A percentile compares a stretch with the other conserved stretches of the same genome.
These are phyloP conservation scores for Fusarium sp. DNA, from an alignment of 2,329 filamentous ascomycete genomes.

Conservation along the genomic window DNA sequence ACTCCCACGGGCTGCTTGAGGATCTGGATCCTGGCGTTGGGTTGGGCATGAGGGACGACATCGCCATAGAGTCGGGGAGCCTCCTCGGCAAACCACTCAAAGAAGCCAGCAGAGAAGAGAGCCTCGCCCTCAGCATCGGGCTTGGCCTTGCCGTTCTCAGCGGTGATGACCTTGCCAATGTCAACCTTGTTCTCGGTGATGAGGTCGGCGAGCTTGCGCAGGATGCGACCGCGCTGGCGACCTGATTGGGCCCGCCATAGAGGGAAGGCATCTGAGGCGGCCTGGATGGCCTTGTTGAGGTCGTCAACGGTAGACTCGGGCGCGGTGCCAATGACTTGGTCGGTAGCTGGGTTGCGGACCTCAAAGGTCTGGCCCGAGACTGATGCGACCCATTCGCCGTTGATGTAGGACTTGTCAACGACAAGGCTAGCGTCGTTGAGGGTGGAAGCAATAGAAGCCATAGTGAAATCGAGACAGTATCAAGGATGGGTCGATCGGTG, in stretches of 20 bases:
- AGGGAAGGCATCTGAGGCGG: slow-evolving; percentile 67
- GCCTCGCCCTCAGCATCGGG: slow-evolving; percentile 68
- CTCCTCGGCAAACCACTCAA: slow-evolving; percentile 66
- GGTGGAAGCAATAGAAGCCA: slow-evolving; percentile 10
- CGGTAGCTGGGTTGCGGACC: slow-evolving; percentile 75
- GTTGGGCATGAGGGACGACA: slow-evolving; percentile 66
- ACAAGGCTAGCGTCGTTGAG: slow-evolving; percentile 24
- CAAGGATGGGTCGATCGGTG: not conserved
- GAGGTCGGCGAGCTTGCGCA: slow-evolving; percentile 72
- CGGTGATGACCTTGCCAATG: slow-evolving; percentile 72
- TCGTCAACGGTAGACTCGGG: slow-evolving; percentile 78
- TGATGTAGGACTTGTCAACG: slow-evolving; percentile 65
- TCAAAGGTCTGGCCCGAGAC: slow-evolving; percentile 78
- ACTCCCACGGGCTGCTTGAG: slow-evolving; percentile 54
- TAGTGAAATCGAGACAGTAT: not conserved
- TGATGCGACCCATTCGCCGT: slow-evolving; percentile 78
- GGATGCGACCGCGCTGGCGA: slow-evolving; percentile 67
- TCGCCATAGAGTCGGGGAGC: slow-evolving; percentile 66
- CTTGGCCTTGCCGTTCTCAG: slow-evolving; percentile 77
- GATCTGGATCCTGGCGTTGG: slow-evolving; percentile 72
- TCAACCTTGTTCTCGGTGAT: slow-evolving; percentile 72
- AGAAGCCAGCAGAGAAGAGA: slow-evolving; percentile 68
- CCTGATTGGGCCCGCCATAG: slow-evolving; percentile 67
- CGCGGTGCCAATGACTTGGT: slow-evolving; percentile 72
- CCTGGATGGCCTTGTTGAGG: slow-evolving; percentile 74